Evolutionary conservation across 2,329 filamentous ascomycete species (phyloP), one percentile per base, ranked within the genome.

Genomic region (Colletotrichum zoysiae): DNA sequence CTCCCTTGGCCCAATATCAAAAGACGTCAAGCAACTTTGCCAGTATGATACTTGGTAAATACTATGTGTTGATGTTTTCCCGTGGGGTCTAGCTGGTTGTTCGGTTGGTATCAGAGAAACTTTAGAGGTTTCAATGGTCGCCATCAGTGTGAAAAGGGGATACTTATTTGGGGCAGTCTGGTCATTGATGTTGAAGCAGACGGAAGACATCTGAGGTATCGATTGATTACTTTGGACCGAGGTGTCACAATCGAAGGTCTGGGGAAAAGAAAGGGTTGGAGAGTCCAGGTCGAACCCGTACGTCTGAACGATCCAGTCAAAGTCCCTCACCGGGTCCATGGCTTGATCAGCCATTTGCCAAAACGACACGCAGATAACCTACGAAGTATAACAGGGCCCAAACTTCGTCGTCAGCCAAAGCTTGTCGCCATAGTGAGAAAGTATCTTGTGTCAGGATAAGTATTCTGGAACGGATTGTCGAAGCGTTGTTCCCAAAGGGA

Each of bases 341-440:
- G 9, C 26, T 33, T 53, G 14, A 11, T 53, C 50, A 53, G 50
- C 16, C 16, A 20, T 33, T 53, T 53, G 3, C 30, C 26, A 30
- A 53, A 53, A 26, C 18, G 30, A 6, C 23, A 38, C 12, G 1
- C 11, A 42, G 18, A 18, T 8, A 8, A 60, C 69, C 50, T 60
- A 74, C 74, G 50, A 14, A 62, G 40, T 3, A 70, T 46, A 1
- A 76, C 51, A 6, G 73, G 67, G 0, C 76, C 76, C 7, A 66
- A n/a, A 0, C 18, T 6, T 65, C 14, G 75, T 76, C 1, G 73
- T 35, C 26, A 26, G 12, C 33, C 35, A 57, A 30, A 26, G 51
- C 65, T 46, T 78, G 67, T 18, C 79, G 77, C 74, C 74, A 78
- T 8, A 78, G n/a, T 9, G 74, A 74, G 62, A 79, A 77, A 18